Base-by-base conservation (phyloP, 805 yeast genomes). In the Ogataea ramenticola region DNA sequence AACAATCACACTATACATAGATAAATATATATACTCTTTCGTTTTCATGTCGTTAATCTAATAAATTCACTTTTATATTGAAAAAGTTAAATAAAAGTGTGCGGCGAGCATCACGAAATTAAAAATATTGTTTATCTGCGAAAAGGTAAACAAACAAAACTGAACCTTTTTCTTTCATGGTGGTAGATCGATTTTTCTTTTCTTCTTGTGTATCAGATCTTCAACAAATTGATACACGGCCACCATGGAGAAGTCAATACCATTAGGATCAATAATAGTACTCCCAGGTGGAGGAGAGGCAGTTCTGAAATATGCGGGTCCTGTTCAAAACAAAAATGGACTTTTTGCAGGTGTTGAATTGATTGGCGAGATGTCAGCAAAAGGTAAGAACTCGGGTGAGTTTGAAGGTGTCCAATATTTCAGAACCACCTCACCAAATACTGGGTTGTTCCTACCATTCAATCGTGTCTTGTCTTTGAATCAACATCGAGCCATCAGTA, bases 351-450 rank as follows among this genome's bases (percentile, higher is more conserved):
- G 99, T 2, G 73, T 91, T 6, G 97, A 91, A 59, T 66, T 91
- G 36, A 55, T 79, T n/a, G 90, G 86, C 1, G 80, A 79, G 1
- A 73, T 77, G 35, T 65, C 75, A 0, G 57, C 67, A 5, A 68
- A 77, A 43, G 99, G 99, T 20, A 86, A 87, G 61, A 93, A 91
- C 57, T 75, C 79, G 43, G 99, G 99, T n/a, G 74, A 76, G 36
- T 88, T 80, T 38, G 75, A 82, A 45, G 96, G 95, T 0, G 58
- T 67, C 8, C 68, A 68, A 43, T 89, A 89, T 58, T 90, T 90
- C 57, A 67, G 68, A 4, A 86, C 90, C 0, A 63, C 68, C 6
- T 64, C 57, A 31, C 84, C 89, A 0, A 74, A 74, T 45, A 71
- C 88, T 17, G 97, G 97, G 0, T 62, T 90, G 26, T 90, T 90